phyloP scores from a whole-genome alignment of 495 filamentous ascomycete species.

The Podospora australis region DNA sequence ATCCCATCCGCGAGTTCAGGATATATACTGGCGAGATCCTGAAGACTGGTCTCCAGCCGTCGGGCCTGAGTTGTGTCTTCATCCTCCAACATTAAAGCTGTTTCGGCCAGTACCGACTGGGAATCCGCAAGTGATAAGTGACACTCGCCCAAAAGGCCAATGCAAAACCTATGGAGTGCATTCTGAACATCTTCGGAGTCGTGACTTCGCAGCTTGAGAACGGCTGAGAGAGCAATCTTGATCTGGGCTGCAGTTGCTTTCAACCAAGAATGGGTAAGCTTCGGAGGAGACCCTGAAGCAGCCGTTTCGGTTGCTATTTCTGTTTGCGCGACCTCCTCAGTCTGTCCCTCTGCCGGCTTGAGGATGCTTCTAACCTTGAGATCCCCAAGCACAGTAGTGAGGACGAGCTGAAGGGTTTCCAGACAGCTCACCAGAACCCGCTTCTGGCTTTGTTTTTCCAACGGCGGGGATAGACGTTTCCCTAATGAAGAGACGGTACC shows the following conservation, averaged over 20 bases:
- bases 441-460: slow-evolving; percentile 56
- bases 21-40: slow-evolving; percentile 57
- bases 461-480: slow-evolving; percentile 63
- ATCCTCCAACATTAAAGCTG: slow-evolving; percentile 64
- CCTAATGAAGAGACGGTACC: slow-evolving; percentile 79
- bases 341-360: slow-evolving; percentile 18
- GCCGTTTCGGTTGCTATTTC: not conserved
- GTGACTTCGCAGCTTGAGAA: slow-evolving; percentile 72
- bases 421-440: slow-evolving; percentile 58
- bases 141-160: slow-evolving; percentile 70
- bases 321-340: not conserved
- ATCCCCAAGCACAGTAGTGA: slow-evolving; percentile 64
- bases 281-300: not conserved
- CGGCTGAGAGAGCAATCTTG: slow-evolving; percentile 73
- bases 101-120: slow-evolving; percentile 69
- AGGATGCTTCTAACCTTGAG: slow-evolving; percentile 38
- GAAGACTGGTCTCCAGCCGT: slow-evolving; percentile 43
- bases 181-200: slow-evolving; percentile 62
- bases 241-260: slow-evolving; percentile 76
- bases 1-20: slow-evolving; percentile 57
- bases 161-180: slow-evolving; percentile 62
- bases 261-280: slow-evolving; percentile 62
- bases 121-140: slow-evolving; percentile 64
- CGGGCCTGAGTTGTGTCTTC: slow-evolving; percentile 41
- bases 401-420: slow-evolving; percentile 49